These are phyloP conservation scores for Ustilago nuda DNA, from an alignment of 1,284 basidiomycete genomes.

Conservation along the genomic window DNA sequence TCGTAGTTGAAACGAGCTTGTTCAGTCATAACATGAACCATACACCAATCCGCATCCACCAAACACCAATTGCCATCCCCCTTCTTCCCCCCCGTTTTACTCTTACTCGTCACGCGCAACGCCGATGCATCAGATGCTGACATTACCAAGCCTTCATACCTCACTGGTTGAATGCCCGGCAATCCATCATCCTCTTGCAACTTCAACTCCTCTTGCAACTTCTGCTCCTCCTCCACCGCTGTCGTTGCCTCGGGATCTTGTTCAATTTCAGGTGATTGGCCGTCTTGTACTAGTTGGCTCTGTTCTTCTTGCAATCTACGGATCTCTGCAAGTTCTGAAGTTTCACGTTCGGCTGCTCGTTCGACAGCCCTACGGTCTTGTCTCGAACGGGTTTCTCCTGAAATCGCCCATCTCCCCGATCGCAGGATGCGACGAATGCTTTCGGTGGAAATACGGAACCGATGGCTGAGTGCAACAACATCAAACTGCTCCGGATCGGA, in stretches of 20 bases:
- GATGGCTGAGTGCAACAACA: slow-evolving; percentile 42
- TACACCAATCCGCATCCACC: slow-evolving; percentile 68
- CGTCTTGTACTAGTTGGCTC: slow-evolving; percentile 38
- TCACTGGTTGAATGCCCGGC: slow-evolving; percentile 47
- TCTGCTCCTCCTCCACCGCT: slow-evolving; percentile 13
- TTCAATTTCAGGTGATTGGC: slow-evolving; percentile 38
- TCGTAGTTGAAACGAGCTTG: slow-evolving; percentile 61
- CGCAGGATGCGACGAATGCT: slow-evolving; percentile 63
- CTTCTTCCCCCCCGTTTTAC: slow-evolving; percentile 50
- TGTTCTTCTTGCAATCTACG: slow-evolving; percentile 31
- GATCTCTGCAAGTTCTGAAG: slow-evolving; percentile 37
- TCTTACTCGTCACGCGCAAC: slow-evolving; percentile 30
- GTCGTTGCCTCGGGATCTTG: slow-evolving; percentile 14
- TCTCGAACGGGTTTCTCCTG: slow-evolving; percentile 31
- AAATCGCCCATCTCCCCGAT: slow-evolving; percentile 39
- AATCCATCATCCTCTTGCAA: slow-evolving; percentile 27
- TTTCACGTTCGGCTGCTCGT: slow-evolving; percentile 38
- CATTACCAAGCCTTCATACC: slow-evolving; percentile 62
- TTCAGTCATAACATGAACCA: slow-evolving; percentile 67
- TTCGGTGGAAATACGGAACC: slow-evolving; percentile 62
- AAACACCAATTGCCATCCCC: slow-evolving; percentile 68
- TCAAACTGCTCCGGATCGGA: slow-evolving; percentile 63
- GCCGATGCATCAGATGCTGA: slow-evolving; percentile 49
- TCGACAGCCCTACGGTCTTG: slow-evolving; percentile 46
- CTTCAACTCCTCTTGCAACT: no score